A percentile compares a stretch with the other conserved stretches of the same genome.
Evolutionary conservation across 2,329 filamentous ascomycete genomes (phyloP).

Genomic region (Drechslerella stenobrocha): DNA sequence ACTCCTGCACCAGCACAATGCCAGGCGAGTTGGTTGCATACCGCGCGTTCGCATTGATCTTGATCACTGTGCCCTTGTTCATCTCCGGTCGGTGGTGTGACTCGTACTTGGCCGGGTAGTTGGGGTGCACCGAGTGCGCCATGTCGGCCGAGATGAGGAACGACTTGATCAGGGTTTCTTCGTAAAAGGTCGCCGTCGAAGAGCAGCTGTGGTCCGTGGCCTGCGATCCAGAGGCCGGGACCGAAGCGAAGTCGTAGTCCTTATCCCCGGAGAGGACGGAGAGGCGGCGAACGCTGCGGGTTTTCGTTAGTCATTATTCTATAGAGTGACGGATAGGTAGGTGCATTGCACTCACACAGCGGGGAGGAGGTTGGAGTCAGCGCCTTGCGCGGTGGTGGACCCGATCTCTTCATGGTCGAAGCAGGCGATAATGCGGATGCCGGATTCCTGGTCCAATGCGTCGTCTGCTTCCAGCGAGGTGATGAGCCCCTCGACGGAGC

Average conservation of each 20-base stretch:
- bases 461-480: constrained; percentile 69
- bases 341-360: constrained; percentile 63
- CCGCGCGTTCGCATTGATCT: constrained; percentile 95
- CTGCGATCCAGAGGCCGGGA: constrained; percentile 61
- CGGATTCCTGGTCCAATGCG: constrained; percentile 73
- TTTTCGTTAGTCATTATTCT: neutral
- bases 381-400: constrained; percentile 86
- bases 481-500: constrained; percentile 81
- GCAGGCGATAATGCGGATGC: constrained; percentile 86
- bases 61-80: constrained; percentile 95
- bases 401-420: constrained; percentile 99
- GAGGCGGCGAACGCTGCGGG: constrained; percentile 69
- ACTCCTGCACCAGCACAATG: constrained; percentile 88
- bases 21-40: constrained; percentile 97
- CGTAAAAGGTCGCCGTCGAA: constrained; percentile 73
- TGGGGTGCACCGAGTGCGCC: constrained; percentile 94
- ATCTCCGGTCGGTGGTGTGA: constrained; percentile 86
- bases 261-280: constrained; percentile 72
- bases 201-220: constrained; percentile 56
- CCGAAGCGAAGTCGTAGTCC: constrained; percentile 65
- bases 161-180: constrained; percentile 86
- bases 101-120: constrained; percentile 92
- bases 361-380: constrained; percentile 87
- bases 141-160: constrained; percentile 97
- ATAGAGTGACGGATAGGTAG: neutral